These are phyloP conservation scores for Centella asiatica DNA, from an alignment of 129 eudicot species.

Conservation along the genomic window DNA sequence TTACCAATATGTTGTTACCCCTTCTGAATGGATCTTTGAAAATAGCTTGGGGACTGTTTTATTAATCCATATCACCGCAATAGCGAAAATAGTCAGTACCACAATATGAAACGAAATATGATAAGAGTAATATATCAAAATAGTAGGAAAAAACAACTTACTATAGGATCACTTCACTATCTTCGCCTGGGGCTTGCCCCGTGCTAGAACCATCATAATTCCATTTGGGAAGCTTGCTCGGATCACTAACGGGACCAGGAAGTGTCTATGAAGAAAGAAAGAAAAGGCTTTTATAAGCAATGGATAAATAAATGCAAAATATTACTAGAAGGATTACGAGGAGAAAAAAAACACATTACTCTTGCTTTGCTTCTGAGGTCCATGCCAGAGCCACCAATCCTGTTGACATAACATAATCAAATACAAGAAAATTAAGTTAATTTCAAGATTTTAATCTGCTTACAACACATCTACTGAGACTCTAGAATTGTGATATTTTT, in stretches of 20 bases:
- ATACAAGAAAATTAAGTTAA: background rate
- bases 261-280: conserved; percentile 38
- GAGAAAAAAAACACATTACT: conserved; percentile 23
- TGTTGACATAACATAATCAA: conserved; percentile 23
- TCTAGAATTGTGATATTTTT: too few species aligned
- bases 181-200: conserved; percentile 73
- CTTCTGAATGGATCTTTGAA: conserved; percentile 82
- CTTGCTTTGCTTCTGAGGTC: conserved; percentile 81
- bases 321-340: too few species aligned
- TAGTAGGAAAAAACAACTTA: conserved; percentile 16
- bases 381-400: conserved; percentile 81
- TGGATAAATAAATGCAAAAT: background rate
- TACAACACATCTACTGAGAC: too few species aligned
- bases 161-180: conserved; percentile 71
- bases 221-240: conserved; percentile 77
- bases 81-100: background rate
- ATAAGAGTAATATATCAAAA: background rate
- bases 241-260: conserved; percentile 47
- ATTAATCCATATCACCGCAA: background rate
- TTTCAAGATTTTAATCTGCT: too few species aligned
- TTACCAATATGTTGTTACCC: conserved; percentile 71
- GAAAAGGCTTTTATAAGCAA: background rate
- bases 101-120: background rate
- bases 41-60: conserved; percentile 66
- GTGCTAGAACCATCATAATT: conserved; percentile 84